Evolutionary conservation across 2,329 filamentous ascomycete species (phyloP), one percentile per base, ranked within the genome.

Genomic region (Colletotrichum zoysiae): DNA sequence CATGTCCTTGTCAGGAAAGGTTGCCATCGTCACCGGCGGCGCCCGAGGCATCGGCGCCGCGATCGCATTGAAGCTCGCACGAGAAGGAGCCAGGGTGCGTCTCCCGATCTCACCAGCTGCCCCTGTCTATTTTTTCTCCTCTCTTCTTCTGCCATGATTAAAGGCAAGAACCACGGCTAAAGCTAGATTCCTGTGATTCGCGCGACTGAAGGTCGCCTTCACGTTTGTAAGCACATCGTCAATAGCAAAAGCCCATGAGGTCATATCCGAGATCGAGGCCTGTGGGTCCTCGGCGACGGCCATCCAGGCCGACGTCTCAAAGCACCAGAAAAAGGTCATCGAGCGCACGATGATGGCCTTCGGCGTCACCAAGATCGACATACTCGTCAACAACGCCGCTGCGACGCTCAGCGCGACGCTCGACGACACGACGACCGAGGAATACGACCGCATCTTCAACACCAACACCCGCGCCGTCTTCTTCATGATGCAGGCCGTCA

Each of bases 11-110:
- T 67, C 67, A 40, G 73, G 73, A 59, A 74, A 74, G 53, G 71
- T 74, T 44, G 73, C 72, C 60, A 65, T 74, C 65, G 71, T 74
- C 59, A 74, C 73, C 16, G 81, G 81, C 20, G 74, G 74, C 82
- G 83, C 87, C 78, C 86, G 88, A 79, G 88, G 88, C 74, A 89
- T 90, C 73, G 89, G 89, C 63, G 84, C 85, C 67, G 86, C 85
- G 67, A 89, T 90, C 81, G 88, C 88, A 70, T 81, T 86, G 69
- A 85, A 89, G 78, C 85, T 90, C 69, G 88, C 85, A 71, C 80
- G 83, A 67, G 84, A 86, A 66, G 89, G 89, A 69, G 88, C 88
- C 71, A 86, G 87, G 75, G 86, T 89, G 65, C 65, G 72, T 74
- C 55, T 60, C 33, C 40, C 64, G 33, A 56, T 38, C 38, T 23